Conservation (phyloP, 345 rosid genomes). For the Euphorbia tirucalli region DNA sequence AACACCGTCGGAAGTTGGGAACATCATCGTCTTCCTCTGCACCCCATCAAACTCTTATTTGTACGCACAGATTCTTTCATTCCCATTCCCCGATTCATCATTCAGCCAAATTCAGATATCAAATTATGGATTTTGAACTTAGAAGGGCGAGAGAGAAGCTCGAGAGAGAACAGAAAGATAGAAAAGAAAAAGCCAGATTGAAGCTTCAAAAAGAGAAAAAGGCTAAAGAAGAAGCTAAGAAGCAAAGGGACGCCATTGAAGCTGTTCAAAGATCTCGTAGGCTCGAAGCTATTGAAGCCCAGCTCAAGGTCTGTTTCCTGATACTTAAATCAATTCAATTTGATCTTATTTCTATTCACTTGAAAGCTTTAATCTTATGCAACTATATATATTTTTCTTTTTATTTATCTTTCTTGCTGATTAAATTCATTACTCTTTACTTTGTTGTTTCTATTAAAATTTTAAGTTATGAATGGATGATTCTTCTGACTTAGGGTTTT, state of each 20-base stretch:
- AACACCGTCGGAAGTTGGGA: not conserved
- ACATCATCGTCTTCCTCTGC: not conserved
- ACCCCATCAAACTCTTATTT: not conserved
- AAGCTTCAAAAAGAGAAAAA: slow-evolving; percentile 64
- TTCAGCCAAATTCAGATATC: too few species aligned
- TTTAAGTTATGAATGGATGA: not conserved
- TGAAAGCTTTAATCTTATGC: not conserved
- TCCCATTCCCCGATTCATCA: too few species aligned
- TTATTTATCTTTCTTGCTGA: not conserved
- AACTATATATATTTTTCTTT: not conserved
- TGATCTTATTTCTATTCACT: not conserved
- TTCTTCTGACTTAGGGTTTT: slow-evolving; percentile 8
- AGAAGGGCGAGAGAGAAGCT: slow-evolving; percentile 92
- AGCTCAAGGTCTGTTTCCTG: slow-evolving; percentile 51
- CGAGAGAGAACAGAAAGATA: slow-evolving; percentile 79
- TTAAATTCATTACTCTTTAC: not conserved
- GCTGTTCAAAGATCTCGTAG: slow-evolving; percentile 76
- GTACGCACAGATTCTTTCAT: not conserved
- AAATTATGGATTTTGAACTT: slow-evolving; percentile 79
- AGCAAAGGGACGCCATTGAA: slow-evolving; percentile 85
- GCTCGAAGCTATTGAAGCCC: slow-evolving; percentile 75
- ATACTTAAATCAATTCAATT: not conserved
- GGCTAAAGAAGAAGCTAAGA: slow-evolving; percentile 67
- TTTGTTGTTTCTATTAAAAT: not conserved
- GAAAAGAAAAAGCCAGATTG: slow-evolving; percentile 72